Evolutionary conservation across 169 alveolate species (phyloP), one percentile per base, ranked within the genome.

Genomic region (Toxoplasma gondii): DNA sequence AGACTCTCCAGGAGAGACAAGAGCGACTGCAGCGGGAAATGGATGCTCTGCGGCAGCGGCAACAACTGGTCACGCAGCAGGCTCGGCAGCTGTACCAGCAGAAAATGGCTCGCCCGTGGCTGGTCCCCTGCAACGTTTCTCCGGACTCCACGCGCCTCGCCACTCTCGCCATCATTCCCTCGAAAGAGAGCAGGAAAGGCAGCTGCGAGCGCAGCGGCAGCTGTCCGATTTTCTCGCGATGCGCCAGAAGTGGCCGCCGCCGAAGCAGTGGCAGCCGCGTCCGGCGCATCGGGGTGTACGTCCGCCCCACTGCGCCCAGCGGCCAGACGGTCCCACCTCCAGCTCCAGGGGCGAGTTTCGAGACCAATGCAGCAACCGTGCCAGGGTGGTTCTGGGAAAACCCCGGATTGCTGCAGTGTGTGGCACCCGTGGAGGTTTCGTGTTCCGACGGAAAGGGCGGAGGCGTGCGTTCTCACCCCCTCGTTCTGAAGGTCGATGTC

Each of bases 281-380:
- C 67, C 53, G 67, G 34, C 90, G 64, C 54, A 38, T 82, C 41
- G 90, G 90, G 90, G 90, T 82, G 69, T 82, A 82, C 64, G 90
- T 82, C 4, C 90, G 39, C 54, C 90, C 90, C 34, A 0, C 90
- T 49, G 10, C 67, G 7, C 34, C 67, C 4, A 49, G 12, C 58
- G 58, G 4, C 58, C 58, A 49, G 58, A 4, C 58, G 58, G 58
- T 49, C n/a, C n/a, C n/a, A 7, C 45, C 88, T 22, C 7, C 88
- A 41, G 58, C 88, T 4, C 44, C 88, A 80, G 88, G 31, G 41
- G 27, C 5, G 64, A 38, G 29, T 19, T 45, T 4, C 45, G 86
- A 64, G 74, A 74, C n/a, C 84, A n/a, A 22, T 2, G 84, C 84
- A 74, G 84, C 84, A 9, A 1, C 17, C 43, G 19, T 12, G 17